phyloP scores from a whole-genome alignment of 177 flowering plant species.

The Vitis hybrid region DNA sequence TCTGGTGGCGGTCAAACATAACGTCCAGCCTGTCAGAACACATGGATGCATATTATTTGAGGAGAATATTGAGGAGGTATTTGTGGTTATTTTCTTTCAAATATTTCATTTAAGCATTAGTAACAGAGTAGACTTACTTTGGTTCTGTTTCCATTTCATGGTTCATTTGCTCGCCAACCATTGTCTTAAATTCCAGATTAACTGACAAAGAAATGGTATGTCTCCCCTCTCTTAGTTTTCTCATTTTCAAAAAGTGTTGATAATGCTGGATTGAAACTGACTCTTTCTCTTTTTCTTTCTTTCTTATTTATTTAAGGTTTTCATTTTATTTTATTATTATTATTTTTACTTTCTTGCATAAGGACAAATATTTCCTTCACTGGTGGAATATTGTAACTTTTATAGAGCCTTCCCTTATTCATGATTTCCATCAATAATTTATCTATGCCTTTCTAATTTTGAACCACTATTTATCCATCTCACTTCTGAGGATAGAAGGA shows the following conservation, averaged over 20 bases:
- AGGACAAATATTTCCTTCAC: no score
- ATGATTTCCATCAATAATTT: no score
- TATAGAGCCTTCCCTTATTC: no score
- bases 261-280: neutral
- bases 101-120: neutral
- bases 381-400: no score
- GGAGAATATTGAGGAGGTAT: slow-evolving; percentile 83
- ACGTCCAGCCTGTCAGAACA: slow-evolving; percentile 75
- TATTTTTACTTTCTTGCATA: no score
- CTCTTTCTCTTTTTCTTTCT: neutral
- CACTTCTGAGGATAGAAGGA: no score
- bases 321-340: no score
- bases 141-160: slow-evolving; percentile 22
- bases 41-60: slow-evolving; percentile 94
- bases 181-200: slow-evolving; percentile 47
- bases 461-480: no score
- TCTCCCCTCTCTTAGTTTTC: slow-evolving; percentile 3
- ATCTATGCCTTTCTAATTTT: no score
- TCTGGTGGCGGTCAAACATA: slow-evolving; percentile 88
- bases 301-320: no score
- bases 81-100: neutral
- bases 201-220: slow-evolving; percentile 84
- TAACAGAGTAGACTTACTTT: slow-evolving; percentile 14
- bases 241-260: neutral
- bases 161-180: slow-evolving; percentile 17